A percentile compares a stretch with the other conserved stretches of the same genome.
phyloP scores from a whole-genome alignment of 192 early-diverging fungal genomes.

The Umbelopsis isabellina region DNA sequence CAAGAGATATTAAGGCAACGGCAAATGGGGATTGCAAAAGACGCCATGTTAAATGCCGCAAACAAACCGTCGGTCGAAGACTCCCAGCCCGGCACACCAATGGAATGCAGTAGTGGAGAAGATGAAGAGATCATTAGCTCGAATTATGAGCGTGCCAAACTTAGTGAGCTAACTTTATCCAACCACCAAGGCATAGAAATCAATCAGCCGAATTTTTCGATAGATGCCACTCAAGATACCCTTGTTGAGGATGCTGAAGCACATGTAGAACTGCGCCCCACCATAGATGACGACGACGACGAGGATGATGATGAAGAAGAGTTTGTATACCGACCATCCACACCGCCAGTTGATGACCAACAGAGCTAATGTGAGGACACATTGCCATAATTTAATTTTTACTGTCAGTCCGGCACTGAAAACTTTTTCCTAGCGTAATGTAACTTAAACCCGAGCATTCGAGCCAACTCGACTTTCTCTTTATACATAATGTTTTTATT shows the following conservation, averaged over 20 bases:
- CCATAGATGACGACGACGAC: conserved; percentile 1
- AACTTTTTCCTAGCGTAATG: neutral
- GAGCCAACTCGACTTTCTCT: neutral
- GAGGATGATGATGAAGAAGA: conserved; percentile 36
- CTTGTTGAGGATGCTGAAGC: conserved; percentile 24
- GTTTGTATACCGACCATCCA: conserved; percentile 14
- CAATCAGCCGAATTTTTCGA: conserved; percentile 7
- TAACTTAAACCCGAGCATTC: neutral
- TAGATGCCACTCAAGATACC: conserved; percentile 12
- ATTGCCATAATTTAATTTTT: neutral
- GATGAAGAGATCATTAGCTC: conserved; percentile 14
- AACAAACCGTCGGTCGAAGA: conserved; percentile 25
- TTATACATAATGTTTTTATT: neutral
- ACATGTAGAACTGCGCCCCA: conserved; percentile 15
- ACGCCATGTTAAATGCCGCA: neutral
- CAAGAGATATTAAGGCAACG: conserved; percentile 5
- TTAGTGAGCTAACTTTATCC: conserved; percentile 25
- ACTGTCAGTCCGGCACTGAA: conserved; percentile 22
- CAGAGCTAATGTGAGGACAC: no score
- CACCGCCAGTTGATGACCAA: neutral
- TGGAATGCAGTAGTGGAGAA: conserved; percentile 35
- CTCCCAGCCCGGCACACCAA: conserved; percentile 37
- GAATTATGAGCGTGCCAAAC: conserved; percentile 7
- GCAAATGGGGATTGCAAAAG: neutral
- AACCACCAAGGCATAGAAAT: conserved; percentile 19